Evolutionary conservation across 257 asterid genomes (phyloP).

Genomic region (Jacaranda mimosifolia): DNA sequence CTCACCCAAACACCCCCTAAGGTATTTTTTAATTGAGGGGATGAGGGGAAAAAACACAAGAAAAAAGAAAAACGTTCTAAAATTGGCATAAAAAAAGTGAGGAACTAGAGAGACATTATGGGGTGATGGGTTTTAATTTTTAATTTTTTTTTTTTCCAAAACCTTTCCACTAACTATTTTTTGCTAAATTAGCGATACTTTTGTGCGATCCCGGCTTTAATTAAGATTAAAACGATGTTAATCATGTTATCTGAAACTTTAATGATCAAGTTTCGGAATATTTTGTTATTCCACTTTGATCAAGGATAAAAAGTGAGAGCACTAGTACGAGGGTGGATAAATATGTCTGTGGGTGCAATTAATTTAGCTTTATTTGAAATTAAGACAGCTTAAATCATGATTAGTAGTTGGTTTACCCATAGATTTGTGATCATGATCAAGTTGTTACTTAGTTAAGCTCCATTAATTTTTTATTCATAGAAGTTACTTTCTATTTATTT

Average conservation of each 20-base stretch:
- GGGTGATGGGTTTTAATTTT: background rate
- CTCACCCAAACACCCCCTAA: too few relatives aligned
- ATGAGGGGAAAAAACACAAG: too few relatives aligned
- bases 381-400: background rate
- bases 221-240: conserved; percentile 5
- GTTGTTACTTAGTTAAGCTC: too few relatives aligned
- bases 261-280: background rate
- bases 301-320: background rate
- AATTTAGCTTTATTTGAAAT: background rate
- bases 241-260: background rate
- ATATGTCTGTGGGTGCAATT: background rate
- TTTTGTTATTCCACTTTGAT: background rate
- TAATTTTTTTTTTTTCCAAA: background rate
- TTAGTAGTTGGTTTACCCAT: background rate
- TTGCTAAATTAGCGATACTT: background rate
- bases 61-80: background rate
- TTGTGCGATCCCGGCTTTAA: background rate
- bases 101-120: background rate
- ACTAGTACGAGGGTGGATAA: background rate
- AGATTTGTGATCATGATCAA: background rate
- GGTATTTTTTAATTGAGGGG: too few relatives aligned
- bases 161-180: background rate
- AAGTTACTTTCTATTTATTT: too few relatives aligned
- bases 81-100: background rate
- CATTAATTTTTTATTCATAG: too few relatives aligned